phyloP scores from a whole-genome alignment of 2,329 filamentous ascomycete genomes.

The Ceratocystiopsis sp. region DNA sequence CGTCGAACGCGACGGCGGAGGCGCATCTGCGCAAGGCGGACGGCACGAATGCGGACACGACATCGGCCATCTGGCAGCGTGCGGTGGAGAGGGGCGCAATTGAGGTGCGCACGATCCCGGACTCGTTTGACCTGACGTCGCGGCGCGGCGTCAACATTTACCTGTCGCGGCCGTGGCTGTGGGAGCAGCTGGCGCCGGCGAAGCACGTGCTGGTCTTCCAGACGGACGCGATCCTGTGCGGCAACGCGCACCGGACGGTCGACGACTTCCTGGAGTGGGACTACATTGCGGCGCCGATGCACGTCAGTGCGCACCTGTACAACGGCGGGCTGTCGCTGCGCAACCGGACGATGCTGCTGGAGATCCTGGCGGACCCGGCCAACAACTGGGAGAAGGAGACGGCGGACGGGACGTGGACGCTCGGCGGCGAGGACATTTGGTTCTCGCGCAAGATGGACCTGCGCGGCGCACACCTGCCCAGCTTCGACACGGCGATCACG shows the following conservation, averaged over 20 bases:
- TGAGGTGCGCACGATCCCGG: constrained; percentile 21
- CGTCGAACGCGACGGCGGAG: constrained; percentile 13
- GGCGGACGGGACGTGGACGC: constrained; percentile 9
- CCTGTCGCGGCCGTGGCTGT: constrained; percentile 19
- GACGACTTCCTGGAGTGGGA: constrained; percentile 22
- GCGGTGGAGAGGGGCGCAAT: constrained; percentile 18
- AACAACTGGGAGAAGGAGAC: constrained; percentile 21
- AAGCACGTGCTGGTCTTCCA: constrained; percentile 21
- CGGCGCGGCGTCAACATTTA: constrained; percentile 20
- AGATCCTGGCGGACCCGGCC: constrained; percentile 24
- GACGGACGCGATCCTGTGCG: constrained; percentile 21
- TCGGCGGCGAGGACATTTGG: constrained; percentile 14
- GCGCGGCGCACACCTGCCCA: constrained; percentile 9
- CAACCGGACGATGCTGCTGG: constrained; percentile 19
- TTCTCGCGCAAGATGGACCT: constrained; percentile 11
- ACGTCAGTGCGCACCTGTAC: constrained; percentile 11
- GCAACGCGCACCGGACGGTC: constrained; percentile 12
- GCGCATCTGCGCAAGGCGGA: constrained; percentile 4
- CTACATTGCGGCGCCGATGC: constrained; percentile 19
- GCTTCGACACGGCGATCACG: constrained; percentile 4
- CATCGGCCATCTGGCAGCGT: constrained; percentile 19
- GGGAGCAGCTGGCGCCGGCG: constrained; percentile 19
- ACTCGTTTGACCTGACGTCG: constrained; percentile 17
- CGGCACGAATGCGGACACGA: constrained; percentile 1
- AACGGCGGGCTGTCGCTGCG: constrained; percentile 22